A percentile compares a stretch with the other conserved stretches of the same genome.
Evolutionary conservation across 768 basidiomycete genomes (phyloP).

Genomic region (Rhizopogon roseolus): DNA sequence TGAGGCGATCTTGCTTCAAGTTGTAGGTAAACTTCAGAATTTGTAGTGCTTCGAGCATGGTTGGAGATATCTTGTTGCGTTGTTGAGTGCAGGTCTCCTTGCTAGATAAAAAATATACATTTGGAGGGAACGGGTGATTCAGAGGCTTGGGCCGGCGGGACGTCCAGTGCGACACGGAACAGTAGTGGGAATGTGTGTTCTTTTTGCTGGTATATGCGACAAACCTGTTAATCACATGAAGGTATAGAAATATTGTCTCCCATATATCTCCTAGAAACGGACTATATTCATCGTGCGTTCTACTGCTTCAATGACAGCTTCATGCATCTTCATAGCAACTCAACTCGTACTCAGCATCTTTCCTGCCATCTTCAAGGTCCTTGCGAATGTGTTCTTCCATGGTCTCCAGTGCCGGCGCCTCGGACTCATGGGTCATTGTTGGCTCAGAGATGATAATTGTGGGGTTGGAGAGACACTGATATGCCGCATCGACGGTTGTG

Average conservation of each 20-base stretch:
- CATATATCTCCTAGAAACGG: neutral
- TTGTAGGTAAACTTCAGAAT: too few species aligned
- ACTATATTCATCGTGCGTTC: too few species aligned
- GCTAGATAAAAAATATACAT: slow-evolving; percentile 18
- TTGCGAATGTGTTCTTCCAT: neutral
- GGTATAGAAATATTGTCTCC: neutral
- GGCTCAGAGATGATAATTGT: neutral
- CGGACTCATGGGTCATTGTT: neutral
- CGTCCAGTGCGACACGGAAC: slow-evolving; percentile 11
- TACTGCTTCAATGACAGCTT: too few species aligned
- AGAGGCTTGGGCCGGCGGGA: slow-evolving; percentile 18
- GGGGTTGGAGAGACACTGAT: neutral
- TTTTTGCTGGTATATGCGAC: neutral
- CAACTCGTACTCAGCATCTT: too few species aligned
- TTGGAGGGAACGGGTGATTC: slow-evolving; percentile 17
- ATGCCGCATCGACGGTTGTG: too few species aligned
- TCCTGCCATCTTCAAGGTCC: too few species aligned
- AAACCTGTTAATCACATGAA: neutral
- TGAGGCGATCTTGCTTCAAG: too few species aligned
- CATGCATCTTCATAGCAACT: too few species aligned
- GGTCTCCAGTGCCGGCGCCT: neutral
- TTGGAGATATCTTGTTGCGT: too few species aligned
- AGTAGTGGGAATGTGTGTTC: neutral
- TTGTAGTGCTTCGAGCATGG: too few species aligned
- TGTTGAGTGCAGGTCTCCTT: slow-evolving; percentile 1